Percentiles rank a stretch among this genome's conserved stretches.
phyloP scores from a whole-genome alignment of 2,329 filamentous ascomycete species.

The Fusarium graminum region DNA sequence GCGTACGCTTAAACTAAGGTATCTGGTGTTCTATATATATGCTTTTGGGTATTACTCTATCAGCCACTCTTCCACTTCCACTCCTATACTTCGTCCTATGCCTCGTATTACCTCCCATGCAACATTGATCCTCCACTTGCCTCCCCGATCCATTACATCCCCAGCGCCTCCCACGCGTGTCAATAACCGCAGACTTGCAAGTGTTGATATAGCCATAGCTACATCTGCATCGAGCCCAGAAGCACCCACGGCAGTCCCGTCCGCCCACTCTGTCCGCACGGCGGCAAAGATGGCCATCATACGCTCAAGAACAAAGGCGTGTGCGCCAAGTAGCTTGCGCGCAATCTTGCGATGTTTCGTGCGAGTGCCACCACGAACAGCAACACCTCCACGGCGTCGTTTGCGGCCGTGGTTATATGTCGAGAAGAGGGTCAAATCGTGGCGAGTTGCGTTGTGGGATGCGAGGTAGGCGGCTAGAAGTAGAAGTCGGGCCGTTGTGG shows the following conservation, averaged over 20 bases:
- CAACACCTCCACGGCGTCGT: conserved; percentile 63
- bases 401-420: conserved; percentile 71
- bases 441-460: conserved; percentile 81
- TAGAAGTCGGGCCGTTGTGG: conserved; percentile 79
- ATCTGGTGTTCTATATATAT: not conserved
- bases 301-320: conserved; percentile 81
- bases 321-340: conserved; percentile 80
- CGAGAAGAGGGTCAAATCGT: conserved; percentile 81
- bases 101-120: conserved; percentile 81
- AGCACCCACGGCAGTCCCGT: conserved; percentile 47
- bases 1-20: not conserved
- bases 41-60: conserved; percentile 64
- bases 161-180: conserved; percentile 72
- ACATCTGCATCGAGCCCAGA: conserved; percentile 66
- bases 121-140: conserved; percentile 82
- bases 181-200: conserved; percentile 77
- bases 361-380: conserved; percentile 51
- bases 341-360: conserved; percentile 78
- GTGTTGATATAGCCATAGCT: conserved; percentile 76
- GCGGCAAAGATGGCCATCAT: conserved; percentile 83
- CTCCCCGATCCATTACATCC: conserved; percentile 76
- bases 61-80: conserved; percentile 85
- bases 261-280: conserved; percentile 69
- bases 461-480: conserved; percentile 84
- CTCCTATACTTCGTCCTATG: conserved; percentile 78